Evolutionary conservation across 306 rosid species (phyloP), one percentile per base, ranked within the genome.

Genomic region (Cucurbita moschata): DNA sequence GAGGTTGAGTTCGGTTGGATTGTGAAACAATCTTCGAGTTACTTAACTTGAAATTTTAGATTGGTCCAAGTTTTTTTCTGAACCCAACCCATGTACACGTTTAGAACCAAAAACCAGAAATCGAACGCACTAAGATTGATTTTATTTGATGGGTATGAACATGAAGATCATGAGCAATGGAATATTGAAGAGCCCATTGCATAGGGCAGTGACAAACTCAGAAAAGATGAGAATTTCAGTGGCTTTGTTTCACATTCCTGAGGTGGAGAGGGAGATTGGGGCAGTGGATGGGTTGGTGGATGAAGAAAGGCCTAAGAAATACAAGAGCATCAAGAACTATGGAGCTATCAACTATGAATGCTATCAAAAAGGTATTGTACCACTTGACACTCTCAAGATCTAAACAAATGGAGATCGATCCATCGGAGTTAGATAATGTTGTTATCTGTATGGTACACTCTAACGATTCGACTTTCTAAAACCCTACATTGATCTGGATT

Each of bases 281-380:
- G 87, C 89, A 39, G 4, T 66, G 72, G 72, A 66, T 7, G 82
- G 7, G 6, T 40, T 87, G 7, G 75, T 83, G 56, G 77, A 79
- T 23, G 78, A 85, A 77, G 37, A 73, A 44, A 71, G 75, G 12
- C 89, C 91, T 1, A 81, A 84, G 63, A 23, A 79, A 74, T 85
- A 85, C 49, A 79, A 66, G 68, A 83, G 74, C 47, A 80, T 85
- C 19, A 81, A 57, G 47, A 74, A 81, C 44, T 87, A 85, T 78
- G 79, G 78, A 40, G 81, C 64, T 1, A 74, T 83, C 76, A 81
- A 87, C 72, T 81, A 62, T 23, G 80, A 58, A 55, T 73, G 84
- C 73, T 85, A 70, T 49, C 91, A 87, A 73, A 80, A 83, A 63
- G 91, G 88, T 4, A 83, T 79, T 75, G 58, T 81, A 42, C 65